phyloP scores from a whole-genome alignment of 495 filamentous ascomycete genomes.

The Alectoria sarmentosa region DNA sequence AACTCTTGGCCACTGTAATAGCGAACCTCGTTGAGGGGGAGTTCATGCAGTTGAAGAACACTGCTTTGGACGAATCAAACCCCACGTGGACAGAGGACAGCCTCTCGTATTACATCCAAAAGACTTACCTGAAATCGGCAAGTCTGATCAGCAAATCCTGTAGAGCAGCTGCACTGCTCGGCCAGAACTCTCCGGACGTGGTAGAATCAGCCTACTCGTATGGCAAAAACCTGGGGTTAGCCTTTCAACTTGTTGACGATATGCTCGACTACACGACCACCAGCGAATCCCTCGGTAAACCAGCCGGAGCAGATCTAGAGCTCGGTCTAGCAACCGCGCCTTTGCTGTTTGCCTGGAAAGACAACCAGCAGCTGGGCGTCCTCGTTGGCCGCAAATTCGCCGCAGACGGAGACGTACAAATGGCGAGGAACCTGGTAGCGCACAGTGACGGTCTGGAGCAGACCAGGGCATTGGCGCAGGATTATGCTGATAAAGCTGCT shows the following conservation, averaged over 20 bases:
- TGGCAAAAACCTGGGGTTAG: conserved; percentile 85
- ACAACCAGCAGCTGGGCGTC: conserved; percentile 72
- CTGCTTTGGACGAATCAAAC: conserved; percentile 72
- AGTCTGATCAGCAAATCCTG: conserved; percentile 94
- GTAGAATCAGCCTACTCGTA: conserved; percentile 89
- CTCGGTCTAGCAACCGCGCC: conserved; percentile 94
- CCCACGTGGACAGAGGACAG: conserved; percentile 81
- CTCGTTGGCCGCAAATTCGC: conserved; percentile 89
- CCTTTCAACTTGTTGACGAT: conserved; percentile 98
- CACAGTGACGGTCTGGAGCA: conserved; percentile 82
- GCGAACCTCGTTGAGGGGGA: conserved; percentile 97
- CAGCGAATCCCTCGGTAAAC: conserved; percentile 81
- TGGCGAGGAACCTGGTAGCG: conserved; percentile 74
- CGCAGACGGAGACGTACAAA: conserved; percentile 72
- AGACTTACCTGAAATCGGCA: conserved; percentile 96
- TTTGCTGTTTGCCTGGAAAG: conserved; percentile 92
- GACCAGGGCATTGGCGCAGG: conserved; percentile 79
- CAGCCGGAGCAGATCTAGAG: conserved; percentile 88
- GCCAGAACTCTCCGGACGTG: conserved; percentile 64
- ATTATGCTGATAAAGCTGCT: conserved; percentile 85
- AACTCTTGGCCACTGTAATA: conserved; percentile 91
- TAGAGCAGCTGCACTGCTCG: conserved; percentile 79
- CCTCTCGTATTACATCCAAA: conserved; percentile 91
- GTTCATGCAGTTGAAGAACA: conserved; percentile 99
- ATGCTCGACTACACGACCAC: conserved; percentile 94